Evolutionary conservation across 306 rosid genomes (phyloP).

Genomic region (Oemleria cerasiformis): DNA sequence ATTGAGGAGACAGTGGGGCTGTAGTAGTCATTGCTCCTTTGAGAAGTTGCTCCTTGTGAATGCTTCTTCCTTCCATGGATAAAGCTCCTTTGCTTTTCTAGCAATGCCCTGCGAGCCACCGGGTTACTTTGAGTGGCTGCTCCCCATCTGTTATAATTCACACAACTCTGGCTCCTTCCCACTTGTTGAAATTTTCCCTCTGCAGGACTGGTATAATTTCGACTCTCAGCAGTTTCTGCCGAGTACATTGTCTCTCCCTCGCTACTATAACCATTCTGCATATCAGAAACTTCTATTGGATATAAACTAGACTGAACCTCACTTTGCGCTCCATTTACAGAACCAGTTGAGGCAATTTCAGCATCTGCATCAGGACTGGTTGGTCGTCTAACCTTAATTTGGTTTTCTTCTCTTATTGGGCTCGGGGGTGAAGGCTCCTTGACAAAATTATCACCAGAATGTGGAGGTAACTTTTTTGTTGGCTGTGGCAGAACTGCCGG

Average conservation of each 20-base stretch:
- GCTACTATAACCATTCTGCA: constrained; percentile 71
- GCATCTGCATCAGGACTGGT: constrained; percentile 36
- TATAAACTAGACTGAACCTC: constrained; percentile 83
- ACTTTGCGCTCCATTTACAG: constrained; percentile 65
- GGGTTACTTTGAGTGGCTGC: constrained; percentile 54
- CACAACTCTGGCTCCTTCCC: constrained; percentile 97
- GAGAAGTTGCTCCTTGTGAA: constrained; percentile 88
- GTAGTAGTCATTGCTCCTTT: constrained; percentile 86
- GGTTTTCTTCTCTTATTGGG: constrained; percentile 41
- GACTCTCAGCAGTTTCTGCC: constrained; percentile 94
- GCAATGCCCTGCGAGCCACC: constrained; percentile 47
- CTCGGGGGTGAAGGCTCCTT: constrained; percentile 38
- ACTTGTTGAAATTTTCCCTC: constrained; percentile 71
- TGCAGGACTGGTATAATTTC: constrained; percentile 79
- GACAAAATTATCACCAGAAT: constrained; percentile 41
- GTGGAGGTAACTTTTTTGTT: constrained; percentile 30
- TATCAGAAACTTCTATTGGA: constrained; percentile 44
- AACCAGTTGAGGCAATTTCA: constrained; percentile 74
- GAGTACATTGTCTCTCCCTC: constrained; percentile 99
- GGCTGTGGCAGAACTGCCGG: constrained; percentile 39
- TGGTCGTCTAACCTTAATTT: constrained; percentile 28
- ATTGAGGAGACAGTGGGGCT: constrained; percentile 92
- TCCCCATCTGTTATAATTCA: constrained; percentile 77
- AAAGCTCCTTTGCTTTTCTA: constrained; percentile 77
- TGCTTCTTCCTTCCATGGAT: constrained; percentile 77